phyloP scores from a whole-genome alignment of 1,284 basidiomycete genomes.

The Ustilago loliicola region DNA sequence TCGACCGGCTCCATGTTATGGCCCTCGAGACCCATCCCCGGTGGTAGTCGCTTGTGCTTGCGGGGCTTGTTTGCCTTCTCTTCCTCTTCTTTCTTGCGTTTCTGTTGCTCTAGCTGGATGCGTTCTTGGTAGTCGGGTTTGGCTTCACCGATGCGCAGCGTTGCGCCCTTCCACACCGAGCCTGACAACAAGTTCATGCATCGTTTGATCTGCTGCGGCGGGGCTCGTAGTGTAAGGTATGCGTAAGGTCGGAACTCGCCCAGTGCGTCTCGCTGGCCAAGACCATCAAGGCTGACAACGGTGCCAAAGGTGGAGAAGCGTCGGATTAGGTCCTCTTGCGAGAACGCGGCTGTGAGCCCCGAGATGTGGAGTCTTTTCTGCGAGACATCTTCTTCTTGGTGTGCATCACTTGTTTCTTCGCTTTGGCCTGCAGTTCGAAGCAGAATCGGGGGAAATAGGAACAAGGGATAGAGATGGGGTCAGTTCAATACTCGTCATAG shows the following conservation, averaged over 20 bases:
- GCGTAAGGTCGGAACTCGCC: slow-evolving; percentile 55
- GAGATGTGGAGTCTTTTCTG: slow-evolving; percentile 62
- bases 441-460: neutral
- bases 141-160: slow-evolving; percentile 62
- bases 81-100: slow-evolving; percentile 34
- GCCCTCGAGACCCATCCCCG: slow-evolving; percentile 55
- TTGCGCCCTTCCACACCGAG: slow-evolving; percentile 66
- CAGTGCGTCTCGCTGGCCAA: slow-evolving; percentile 49
- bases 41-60: slow-evolving; percentile 45
- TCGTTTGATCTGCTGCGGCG: slow-evolving; percentile 47
- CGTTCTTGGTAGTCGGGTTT: slow-evolving; percentile 53
- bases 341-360: slow-evolving; percentile 60
- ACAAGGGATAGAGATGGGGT: slow-evolving; percentile 1
- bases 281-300: slow-evolving; percentile 54
- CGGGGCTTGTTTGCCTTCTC: slow-evolving; percentile 11
- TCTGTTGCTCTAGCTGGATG: slow-evolving; percentile 29
- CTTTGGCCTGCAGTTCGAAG: slow-evolving; percentile 34
- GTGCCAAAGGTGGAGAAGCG: slow-evolving; percentile 61
- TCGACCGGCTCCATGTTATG: slow-evolving; percentile 49
- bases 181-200: slow-evolving; percentile 61
- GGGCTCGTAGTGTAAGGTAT: slow-evolving; percentile 58
- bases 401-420: slow-evolving; percentile 52
- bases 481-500: slow-evolving; percentile 1
- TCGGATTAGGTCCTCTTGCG: slow-evolving; percentile 50
- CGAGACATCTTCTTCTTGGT: slow-evolving; percentile 53